phyloP scores from a whole-genome alignment of 1,139 yeast species.

The Yamadazyma blattariae region DNA sequence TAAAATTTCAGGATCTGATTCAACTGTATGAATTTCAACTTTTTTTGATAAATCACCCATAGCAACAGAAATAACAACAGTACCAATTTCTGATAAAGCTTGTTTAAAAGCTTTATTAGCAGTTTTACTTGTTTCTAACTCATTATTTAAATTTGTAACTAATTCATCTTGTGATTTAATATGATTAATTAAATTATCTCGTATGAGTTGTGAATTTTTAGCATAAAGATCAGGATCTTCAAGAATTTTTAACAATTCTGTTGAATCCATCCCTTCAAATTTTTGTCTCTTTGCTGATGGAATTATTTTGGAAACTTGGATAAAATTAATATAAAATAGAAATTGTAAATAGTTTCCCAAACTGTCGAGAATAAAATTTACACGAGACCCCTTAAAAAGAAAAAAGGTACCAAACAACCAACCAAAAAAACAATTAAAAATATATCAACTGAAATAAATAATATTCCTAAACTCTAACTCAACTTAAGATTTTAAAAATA shows the following conservation, averaged over 20 bases:
- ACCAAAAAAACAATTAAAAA: too few species aligned
- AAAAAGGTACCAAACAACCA: too few species aligned
- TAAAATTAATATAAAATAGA: too few species aligned
- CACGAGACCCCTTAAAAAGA: too few species aligned
- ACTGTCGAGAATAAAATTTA: background rate
- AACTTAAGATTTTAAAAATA: too few species aligned
- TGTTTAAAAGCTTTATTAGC: slow-evolving; percentile 76
- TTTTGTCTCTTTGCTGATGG: slow-evolving; percentile 18
- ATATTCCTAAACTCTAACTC: too few species aligned
- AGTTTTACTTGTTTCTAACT: slow-evolving; percentile 52
- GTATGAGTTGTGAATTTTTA: slow-evolving; percentile 28
- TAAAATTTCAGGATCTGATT: slow-evolving; percentile 71
- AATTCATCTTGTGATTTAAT: slow-evolving; percentile 31
- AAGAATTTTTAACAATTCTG: slow-evolving; percentile 32
- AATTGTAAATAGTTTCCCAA: background rate
- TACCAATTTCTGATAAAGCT: slow-evolving; percentile 76
- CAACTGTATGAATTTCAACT: slow-evolving; percentile 69
- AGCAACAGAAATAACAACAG: slow-evolving; percentile 80
- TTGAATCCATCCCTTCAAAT: slow-evolving; percentile 27
- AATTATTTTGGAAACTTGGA: slow-evolving; percentile 15
- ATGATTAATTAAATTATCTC: slow-evolving; percentile 30
- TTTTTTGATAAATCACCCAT: slow-evolving; percentile 82
- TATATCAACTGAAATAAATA: too few species aligned
- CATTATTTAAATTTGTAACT: slow-evolving; percentile 29
- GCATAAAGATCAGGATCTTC: slow-evolving; percentile 40